Evolutionary conservation across 2,329 filamentous ascomycete species (phyloP), one percentile per base, ranked within the genome.

Genomic region (Pyrenochaeta sp.): DNA sequence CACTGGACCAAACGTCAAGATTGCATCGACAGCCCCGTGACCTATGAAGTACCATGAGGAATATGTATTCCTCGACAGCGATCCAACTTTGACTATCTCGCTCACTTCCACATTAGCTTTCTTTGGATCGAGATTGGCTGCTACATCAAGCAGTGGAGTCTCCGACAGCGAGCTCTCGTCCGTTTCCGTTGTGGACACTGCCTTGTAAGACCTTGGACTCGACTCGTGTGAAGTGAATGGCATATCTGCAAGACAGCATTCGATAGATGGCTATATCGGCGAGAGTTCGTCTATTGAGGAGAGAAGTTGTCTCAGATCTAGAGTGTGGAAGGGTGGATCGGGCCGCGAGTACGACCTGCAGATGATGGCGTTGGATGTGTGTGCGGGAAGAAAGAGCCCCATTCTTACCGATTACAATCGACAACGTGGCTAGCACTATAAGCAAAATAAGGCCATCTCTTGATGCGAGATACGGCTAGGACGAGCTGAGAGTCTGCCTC

Each of bases 21-120:
- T 25, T 13, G 34, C 48, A 28, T 50, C 48, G 7, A 50, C 48
- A 28, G 36, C 48, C 13, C 48, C 48, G 10, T 50, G 48, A 6
- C 48, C 48, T 2, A 32, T 12, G 15, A 27, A 42, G 19, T 50
- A 30, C 48, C 48, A 50, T 13, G 25, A 25, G 10, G 19, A 27
- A 27, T 43, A 27, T 15, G 19, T 27, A 12, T 27, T 43, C 7
- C 40, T 43, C 13, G 40, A 25, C 22, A 43, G 24, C 13, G 40
- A 43, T 8, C 40, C 40, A 25, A 43, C 40, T 27, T 15, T 24
- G 9, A 43, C 13, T 10, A 2, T 13, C 12, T 43, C 40, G 19
- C 13, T 10, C 22, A 13, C 40, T 43, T 43, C 22, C 9, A 43
- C 19, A 25, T 19, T 43, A 25, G 22, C 6, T 12, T 10, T 7